A percentile compares a stretch with the other conserved stretches of the same genome.
phyloP scores from a whole-genome alignment of 768 basidiomycete species.

The Cubamyces lactineus region DNA sequence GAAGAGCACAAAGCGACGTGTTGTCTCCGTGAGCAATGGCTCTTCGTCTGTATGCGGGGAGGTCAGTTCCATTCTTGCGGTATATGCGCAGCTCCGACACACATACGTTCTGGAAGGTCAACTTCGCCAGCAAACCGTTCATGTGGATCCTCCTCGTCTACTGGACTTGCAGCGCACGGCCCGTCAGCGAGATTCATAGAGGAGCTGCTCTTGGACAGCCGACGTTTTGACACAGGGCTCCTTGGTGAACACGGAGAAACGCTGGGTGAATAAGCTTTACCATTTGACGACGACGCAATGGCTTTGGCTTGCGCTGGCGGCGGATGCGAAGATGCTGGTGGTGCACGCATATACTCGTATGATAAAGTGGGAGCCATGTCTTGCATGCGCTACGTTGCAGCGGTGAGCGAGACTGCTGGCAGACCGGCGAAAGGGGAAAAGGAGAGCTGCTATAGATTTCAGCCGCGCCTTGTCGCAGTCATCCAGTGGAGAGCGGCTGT shows the following conservation, averaged over 20 bases:
- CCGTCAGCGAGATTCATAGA: not conserved
- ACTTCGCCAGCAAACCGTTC: conserved; percentile 57
- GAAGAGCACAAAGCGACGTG: conserved; percentile 86
- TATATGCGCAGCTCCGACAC: conserved; percentile 1
- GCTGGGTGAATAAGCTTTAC: not conserved
- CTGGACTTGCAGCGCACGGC: not conserved
- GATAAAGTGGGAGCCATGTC: not conserved
- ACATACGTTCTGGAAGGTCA: conserved; percentile 50
- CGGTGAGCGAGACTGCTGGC: not conserved
- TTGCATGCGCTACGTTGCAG: not conserved
- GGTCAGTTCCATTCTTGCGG: not conserved
- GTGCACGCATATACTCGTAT: not conserved
- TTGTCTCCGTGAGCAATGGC: conserved; percentile 77
- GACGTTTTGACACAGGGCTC: conserved; percentile 14
- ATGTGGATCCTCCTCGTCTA: conserved; percentile 31
- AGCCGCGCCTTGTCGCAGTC: not conserved
- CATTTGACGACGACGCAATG: conserved; percentile 2
- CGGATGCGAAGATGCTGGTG: conserved; percentile 1
- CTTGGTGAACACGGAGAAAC: conserved; percentile 14
- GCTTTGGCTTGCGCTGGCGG: not conserved
- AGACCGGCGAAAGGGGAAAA: conserved; percentile 7
- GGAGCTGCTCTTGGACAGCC: conserved; percentile 3
- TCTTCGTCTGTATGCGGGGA: conserved; percentile 56
- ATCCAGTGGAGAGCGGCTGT: not conserved
- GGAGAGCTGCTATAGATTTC: conserved; percentile 4